Conservation (phyloP, 2,329 filamentous ascomycete species). For the Penicillium sp. region DNA sequence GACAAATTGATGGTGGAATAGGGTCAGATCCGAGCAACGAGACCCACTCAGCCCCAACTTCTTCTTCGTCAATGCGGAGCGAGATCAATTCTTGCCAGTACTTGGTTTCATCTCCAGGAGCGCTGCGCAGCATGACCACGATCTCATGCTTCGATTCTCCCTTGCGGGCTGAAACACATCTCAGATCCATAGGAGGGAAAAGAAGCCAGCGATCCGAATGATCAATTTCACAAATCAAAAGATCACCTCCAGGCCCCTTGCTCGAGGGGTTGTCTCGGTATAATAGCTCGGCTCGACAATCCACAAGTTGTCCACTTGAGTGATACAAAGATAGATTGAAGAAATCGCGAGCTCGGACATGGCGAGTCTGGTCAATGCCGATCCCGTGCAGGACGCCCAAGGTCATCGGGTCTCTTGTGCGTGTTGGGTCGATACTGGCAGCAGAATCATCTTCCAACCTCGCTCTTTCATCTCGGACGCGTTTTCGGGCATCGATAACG, state of each 20-base stretch:
- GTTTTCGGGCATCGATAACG: conserved; percentile 71
- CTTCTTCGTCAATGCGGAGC: conserved; percentile 72
- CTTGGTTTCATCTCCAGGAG: conserved; percentile 51
- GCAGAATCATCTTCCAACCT: conserved; percentile 84
- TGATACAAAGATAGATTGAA: conserved; percentile 84
- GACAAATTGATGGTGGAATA: conserved; percentile 57
- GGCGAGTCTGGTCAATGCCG: conserved; percentile 69
- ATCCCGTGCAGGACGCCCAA: conserved; percentile 69
- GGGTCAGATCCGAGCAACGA: conserved; percentile 71
- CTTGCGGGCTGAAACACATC: conserved; percentile 72
- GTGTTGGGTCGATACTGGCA: conserved; percentile 73
- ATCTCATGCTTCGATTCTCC: conserved; percentile 72
- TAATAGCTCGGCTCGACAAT: conserved; percentile 83
- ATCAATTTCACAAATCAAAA: conserved; percentile 92
- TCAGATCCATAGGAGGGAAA: conserved; percentile 79
- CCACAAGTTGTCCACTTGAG: conserved; percentile 84
- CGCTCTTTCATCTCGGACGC: conserved; percentile 69
- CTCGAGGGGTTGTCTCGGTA: conserved; percentile 75
- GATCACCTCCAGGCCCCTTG: conserved; percentile 67
- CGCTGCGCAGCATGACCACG: conserved; percentile 81
- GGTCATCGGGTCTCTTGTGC: conserved; percentile 74
- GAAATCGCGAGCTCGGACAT: conserved; percentile 84
- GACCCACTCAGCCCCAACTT: conserved; percentile 81
- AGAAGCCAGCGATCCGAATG: conserved; percentile 75
- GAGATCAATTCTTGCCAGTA: conserved; percentile 84